phyloP scores from a whole-genome alignment of 2,329 filamentous ascomycete species.

The Xylaria sp. region DNA sequence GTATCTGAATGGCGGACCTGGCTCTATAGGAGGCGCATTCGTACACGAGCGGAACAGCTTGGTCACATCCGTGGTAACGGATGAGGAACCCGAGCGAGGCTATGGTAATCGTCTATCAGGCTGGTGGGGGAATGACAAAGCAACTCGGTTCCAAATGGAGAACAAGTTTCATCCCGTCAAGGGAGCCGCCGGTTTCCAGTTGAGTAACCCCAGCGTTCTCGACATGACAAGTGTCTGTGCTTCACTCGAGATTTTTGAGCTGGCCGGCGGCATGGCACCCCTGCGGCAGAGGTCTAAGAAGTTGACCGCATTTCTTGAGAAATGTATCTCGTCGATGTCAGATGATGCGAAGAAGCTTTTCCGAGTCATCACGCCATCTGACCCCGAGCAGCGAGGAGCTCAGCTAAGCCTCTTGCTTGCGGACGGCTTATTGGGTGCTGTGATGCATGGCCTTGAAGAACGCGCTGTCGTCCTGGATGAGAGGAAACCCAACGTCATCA shows the following conservation, averaged over 20 bases:
- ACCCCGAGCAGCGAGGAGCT: constrained; percentile 72
- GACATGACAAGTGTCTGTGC: constrained; percentile 76
- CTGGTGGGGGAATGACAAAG: constrained; percentile 83
- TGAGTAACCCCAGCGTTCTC: constrained; percentile 79
- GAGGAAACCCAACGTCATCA: constrained; percentile 77
- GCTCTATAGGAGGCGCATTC: constrained; percentile 77
- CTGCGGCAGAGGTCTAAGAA: constrained; percentile 73
- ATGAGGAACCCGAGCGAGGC: constrained; percentile 49
- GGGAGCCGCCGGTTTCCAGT: constrained; percentile 79
- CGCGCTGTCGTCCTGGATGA: constrained; percentile 77
- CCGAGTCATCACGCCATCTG: constrained; percentile 71
- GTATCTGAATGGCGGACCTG: constrained; percentile 81
- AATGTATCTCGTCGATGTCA: constrained; percentile 59
- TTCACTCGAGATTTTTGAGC: constrained; percentile 75
- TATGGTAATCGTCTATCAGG: constrained; percentile 71
- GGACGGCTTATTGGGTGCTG: constrained; percentile 68
- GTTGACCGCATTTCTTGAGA: constrained; percentile 75
- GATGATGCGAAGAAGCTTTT: constrained; percentile 54
- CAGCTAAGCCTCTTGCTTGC: constrained; percentile 72
- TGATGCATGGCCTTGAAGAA: constrained; percentile 69
- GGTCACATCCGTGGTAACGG: constrained; percentile 48
- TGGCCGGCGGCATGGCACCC: constrained; percentile 67
- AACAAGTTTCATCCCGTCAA: constrained; percentile 76
- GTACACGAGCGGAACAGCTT: constrained; percentile 73
- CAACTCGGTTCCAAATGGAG: constrained; percentile 78